Base-by-base conservation (phyloP, 108 stramenopile genomes). In the Pseudonitzschia multiseries region DNA sequence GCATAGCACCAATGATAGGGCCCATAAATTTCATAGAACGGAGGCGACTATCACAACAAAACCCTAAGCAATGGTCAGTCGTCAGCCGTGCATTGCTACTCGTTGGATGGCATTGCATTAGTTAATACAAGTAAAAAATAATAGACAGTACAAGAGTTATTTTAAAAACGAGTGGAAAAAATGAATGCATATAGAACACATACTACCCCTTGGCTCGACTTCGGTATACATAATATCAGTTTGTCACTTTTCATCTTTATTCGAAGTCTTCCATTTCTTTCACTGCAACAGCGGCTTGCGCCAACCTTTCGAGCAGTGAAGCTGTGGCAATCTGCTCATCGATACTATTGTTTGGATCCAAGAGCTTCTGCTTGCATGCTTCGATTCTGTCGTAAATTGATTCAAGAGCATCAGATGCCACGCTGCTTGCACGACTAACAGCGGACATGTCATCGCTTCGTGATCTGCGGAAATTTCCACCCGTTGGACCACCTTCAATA, bases 401-500 rank as follows among this genome's bases (percentile, higher is more conserved):
- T 41, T 86, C 85, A 43, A 86, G 53, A n/a, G 81, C 79, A 60
- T 82, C 75, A 4, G 84, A 82, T 4, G 78, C 76, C 1, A 85
- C 77, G 8, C 78, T 77, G 33, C 65, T 73, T 36, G 78, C 75
- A 53, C 72, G 74, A 32, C 76, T 76, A 31, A 62, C 64, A 67
- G 12, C 75, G 68, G 27, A 76, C 28, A 26, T 41, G 50, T 60
- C 31, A 61, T 71, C 57, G 57, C 54, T 22, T 60, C 59, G 57
- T 26, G 57, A 22, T 22, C 42, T 21, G 40, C 36, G 32, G n/a
- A 0, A 18, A 46, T 65, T n/a, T n/a, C n/a, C 61, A 21, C 44
- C 12, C n/a, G 67, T 57, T 13, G 69, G 60, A 66, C 71, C 48
- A 20, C 24, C 42, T 21, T 68, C 51, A 40, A 57, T 71, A 15